phyloP scores from a whole-genome alignment of 2,329 filamentous ascomycete species.

The Rhexocercosporidium sp. region DNA sequence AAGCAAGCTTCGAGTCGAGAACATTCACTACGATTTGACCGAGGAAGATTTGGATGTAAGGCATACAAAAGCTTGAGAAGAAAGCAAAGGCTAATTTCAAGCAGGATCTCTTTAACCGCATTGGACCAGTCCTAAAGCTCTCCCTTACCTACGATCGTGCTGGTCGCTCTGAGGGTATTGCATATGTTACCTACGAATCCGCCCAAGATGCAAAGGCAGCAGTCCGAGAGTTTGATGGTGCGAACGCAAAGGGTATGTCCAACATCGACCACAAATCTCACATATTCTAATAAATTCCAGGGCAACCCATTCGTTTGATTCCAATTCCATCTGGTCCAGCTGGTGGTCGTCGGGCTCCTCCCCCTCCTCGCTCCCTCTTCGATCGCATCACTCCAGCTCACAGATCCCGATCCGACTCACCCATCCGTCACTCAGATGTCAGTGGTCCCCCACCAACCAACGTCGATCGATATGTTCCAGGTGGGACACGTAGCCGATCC shows the following conservation, averaged over 20 bases:
- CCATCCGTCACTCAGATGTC: conserved; percentile 46
- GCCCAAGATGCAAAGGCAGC: conserved; percentile 75
- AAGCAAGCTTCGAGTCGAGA: conserved; percentile 81
- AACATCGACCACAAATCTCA: neutral
- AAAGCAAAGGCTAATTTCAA: conserved; percentile 20
- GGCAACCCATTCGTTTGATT: conserved; percentile 79
- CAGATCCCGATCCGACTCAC: conserved; percentile 67
- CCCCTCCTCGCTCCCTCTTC: conserved; percentile 60
- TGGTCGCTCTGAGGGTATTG: conserved; percentile 84
- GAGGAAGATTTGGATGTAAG: conserved; percentile 80
- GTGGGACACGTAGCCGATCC: conserved; percentile 50
- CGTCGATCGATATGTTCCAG: conserved; percentile 44
- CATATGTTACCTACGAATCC: conserved; percentile 80
- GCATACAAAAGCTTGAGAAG: neutral
- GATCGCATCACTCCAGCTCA: conserved; percentile 61
- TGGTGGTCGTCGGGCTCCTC: conserved; percentile 54
- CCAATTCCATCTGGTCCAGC: conserved; percentile 61
- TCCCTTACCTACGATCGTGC: conserved; percentile 84
- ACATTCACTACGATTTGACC: conserved; percentile 90
- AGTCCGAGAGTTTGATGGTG: conserved; percentile 82
- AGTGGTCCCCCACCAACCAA: conserved; percentile 41
- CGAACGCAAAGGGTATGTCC: conserved; percentile 78
- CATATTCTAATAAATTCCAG: conserved; percentile 46
- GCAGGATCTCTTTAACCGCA: conserved; percentile 80
- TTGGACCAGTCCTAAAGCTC: conserved; percentile 73